phyloP scores from a whole-genome alignment of 2,329 filamentous ascomycete species.

The Fusarium bactridioides region DNA sequence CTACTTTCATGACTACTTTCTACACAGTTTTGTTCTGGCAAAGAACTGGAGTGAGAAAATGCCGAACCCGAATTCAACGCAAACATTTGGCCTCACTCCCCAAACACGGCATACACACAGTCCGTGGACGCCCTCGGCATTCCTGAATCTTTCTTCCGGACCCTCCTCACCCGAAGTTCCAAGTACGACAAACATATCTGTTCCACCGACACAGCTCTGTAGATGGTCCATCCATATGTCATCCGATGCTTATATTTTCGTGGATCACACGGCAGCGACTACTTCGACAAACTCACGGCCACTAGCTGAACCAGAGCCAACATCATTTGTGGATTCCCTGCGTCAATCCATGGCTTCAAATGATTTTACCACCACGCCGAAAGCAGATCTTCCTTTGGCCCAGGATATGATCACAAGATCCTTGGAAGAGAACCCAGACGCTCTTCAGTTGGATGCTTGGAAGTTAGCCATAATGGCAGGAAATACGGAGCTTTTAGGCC shows the following conservation, averaged over 20 bases:
- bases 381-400: background rate
- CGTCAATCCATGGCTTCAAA: background rate
- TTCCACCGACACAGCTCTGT: background rate
- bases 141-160: background rate
- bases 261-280: background rate
- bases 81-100: background rate
- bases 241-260: too few relatives aligned
- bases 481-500: accelerated
- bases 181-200: background rate
- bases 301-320: accelerated
- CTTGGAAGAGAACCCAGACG: accelerated
- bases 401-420: background rate
- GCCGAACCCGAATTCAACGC: background rate
- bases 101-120: background rate
- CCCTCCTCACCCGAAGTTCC: background rate
- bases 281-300: background rate
- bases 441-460: background rate
- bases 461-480: background rate
- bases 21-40: background rate
- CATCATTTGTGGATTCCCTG: accelerated
- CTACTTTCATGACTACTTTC: background rate
- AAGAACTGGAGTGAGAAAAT: background rate
- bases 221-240: background rate
- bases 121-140: background rate
- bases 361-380: background rate